Evolutionary conservation across 176 grass and related monocot species (phyloP), one percentile per base, ranked within the genome.

Genomic region (Miscanthus lutarioriparius): DNA sequence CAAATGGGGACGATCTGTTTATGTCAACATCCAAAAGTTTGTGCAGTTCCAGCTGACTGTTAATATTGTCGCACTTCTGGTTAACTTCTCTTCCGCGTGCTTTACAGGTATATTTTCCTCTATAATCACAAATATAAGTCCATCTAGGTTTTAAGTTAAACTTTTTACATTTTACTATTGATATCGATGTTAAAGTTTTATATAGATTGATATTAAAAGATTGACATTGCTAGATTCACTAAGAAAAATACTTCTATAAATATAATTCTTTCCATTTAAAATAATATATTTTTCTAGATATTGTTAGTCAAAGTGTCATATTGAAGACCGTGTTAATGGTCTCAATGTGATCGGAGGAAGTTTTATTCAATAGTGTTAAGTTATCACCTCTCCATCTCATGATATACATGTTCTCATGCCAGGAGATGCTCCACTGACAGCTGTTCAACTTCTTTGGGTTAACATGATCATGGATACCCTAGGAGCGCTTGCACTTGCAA

Each of bases 381-480:
- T 73, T 79, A 59, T 38, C 35, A 19, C 45, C 64, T 33, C 36
- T 77, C 26, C 47, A 26, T 77, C 28, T 73, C 15, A 71, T 20
- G 22, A 82, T 85, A 65, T 25, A 15, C 11, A 23, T 51, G 11
- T 40, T 82, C 54, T 79, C 43, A 35, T 90, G 64, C n/a, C 77
- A 95, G 93, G 96, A 81, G 83, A 89, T 66, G 93, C 89, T 11
- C 96, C 93, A 41, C 82, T 98, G 26, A 93, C 96, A 80, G 93
- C 96, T 39, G 91, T 98, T 70, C 93, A 98, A 70, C 87, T 98
- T 54, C 89, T 98, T 70, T 98, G 96, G 93, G 93, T 98, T 40
- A 98, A 98, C 89, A 98, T 95, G 96, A 98, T 98, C 70, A 98
- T 98, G 96, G 96, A 98, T 84, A 98, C 96, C 45, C 85, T 98